These are phyloP conservation scores for Candida argentea DNA, from an alignment of 805 yeast species.

Conservation along the genomic window DNA sequence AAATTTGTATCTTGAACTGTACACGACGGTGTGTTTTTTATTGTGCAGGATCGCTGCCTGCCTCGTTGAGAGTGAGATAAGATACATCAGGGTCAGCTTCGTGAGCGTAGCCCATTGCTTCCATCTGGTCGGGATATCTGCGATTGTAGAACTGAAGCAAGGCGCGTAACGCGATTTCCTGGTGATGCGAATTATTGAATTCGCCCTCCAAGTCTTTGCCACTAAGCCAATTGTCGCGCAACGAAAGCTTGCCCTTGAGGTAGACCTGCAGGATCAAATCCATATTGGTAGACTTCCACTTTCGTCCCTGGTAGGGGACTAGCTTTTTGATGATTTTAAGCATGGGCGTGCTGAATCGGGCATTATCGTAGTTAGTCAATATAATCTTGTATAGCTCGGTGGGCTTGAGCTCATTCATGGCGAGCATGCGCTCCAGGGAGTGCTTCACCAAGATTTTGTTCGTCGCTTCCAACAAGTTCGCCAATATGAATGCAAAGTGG, in stretches of 20 bases:
- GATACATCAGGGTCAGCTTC: conserved; percentile 11
- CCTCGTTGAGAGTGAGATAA: too few species aligned
- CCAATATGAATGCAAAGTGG: conserved; percentile 37
- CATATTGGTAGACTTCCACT: conserved; percentile 92
- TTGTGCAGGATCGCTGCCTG: conserved; percentile 10
- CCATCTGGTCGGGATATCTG: conserved; percentile 44
- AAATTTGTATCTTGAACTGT: conserved; percentile 1
- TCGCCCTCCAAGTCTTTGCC: conserved; percentile 74
- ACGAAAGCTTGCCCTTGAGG: conserved; percentile 56
- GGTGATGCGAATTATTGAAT: conserved; percentile 67
- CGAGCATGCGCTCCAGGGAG: conserved; percentile 57
- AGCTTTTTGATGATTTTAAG: conserved; percentile 67
- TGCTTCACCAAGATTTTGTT: conserved; percentile 55
- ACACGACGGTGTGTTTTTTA: conserved; percentile 3
- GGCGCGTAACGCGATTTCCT: conserved; percentile 76
- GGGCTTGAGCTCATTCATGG: conserved; percentile 53
- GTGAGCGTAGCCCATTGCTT: conserved; percentile 45
- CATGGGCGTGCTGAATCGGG: conserved; percentile 55
- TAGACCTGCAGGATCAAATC: conserved; percentile 84
- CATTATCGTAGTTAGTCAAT: conserved; percentile 48
- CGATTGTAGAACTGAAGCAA: conserved; percentile 68
- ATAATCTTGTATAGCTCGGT: conserved; percentile 50
- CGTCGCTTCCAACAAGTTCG: conserved; percentile 43
- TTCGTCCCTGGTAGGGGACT: conserved; percentile 84
- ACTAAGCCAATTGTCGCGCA: conserved; percentile 81